Conservation (phyloP, 192 early-diverging fungal genomes). For the Backusella luteola region DNA sequence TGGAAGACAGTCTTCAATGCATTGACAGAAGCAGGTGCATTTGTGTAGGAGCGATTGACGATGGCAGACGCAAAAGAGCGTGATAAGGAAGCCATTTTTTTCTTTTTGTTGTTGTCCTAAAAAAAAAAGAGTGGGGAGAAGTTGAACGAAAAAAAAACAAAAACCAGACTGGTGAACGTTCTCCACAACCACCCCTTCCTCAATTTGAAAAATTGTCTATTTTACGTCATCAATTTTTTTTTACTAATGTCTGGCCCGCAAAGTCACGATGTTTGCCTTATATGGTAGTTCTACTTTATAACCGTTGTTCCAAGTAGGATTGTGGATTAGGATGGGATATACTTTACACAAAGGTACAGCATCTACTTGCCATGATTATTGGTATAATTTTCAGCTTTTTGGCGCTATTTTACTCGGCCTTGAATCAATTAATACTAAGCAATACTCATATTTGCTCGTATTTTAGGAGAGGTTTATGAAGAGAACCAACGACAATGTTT, state of each 20-base stretch:
- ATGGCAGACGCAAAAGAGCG: conserved; percentile 47
- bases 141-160: neutral
- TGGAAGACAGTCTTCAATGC: conserved; percentile 44
- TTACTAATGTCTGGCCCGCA: neutral
- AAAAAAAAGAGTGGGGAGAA: conserved; percentile 26
- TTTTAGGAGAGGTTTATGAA: no score
- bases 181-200: neutral
- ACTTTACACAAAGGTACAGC: no score
- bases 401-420: no score
- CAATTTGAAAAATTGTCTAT: neutral
- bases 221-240: neutral
- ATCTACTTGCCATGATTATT: no score
- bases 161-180: neutral
- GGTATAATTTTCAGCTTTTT: no score
- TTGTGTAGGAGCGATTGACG: conserved; percentile 52
- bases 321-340: no score
- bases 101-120: neutral
- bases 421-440: no score
- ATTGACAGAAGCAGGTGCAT: conserved; percentile 41
- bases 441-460: no score
- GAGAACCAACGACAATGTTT: no score
- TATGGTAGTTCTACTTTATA: neutral
- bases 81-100: conserved; percentile 45
- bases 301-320: neutral
- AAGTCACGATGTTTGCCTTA: neutral